Evolutionary conservation across 331 rosid genomes (phyloP).

Genomic region (Rosa hybrid): DNA sequence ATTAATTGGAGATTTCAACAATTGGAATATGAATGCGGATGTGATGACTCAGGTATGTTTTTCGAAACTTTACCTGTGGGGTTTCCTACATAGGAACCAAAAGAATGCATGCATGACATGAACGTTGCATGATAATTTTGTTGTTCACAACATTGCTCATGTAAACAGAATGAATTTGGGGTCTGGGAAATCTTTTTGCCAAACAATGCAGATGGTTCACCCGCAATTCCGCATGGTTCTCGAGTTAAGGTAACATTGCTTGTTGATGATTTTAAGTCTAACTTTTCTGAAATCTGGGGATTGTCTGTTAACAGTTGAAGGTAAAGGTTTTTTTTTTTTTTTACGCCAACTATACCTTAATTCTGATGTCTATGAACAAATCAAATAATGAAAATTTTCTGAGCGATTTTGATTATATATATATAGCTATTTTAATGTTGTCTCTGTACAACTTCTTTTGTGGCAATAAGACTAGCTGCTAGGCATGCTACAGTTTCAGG

Average conservation of each 20-base stretch:
- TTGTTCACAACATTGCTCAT: constrained; percentile 14
- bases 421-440: neutral
- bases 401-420: neutral
- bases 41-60: constrained; percentile 76
- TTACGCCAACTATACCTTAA: neutral
- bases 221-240: constrained; percentile 91
- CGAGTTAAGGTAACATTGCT: constrained; percentile 81
- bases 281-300: neutral
- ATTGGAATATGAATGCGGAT: constrained; percentile 92
- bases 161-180: constrained; percentile 85
- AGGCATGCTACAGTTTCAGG: neutral
- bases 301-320: neutral
- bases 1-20: constrained; percentile 93
- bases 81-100: neutral
- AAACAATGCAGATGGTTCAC: constrained; percentile 84
- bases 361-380: neutral
- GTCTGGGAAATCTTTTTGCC: constrained; percentile 98
- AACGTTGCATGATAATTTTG: constrained; percentile 11
- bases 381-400: neutral
- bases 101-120: neutral
- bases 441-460: neutral
- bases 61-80: constrained; percentile 7
- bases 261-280: neutral
- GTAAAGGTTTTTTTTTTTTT: neutral
- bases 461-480: neutral